These are phyloP conservation scores for Epichloe aotearoae DNA, from an alignment of 2,329 filamentous ascomycete genomes.

Conservation along the genomic window DNA sequence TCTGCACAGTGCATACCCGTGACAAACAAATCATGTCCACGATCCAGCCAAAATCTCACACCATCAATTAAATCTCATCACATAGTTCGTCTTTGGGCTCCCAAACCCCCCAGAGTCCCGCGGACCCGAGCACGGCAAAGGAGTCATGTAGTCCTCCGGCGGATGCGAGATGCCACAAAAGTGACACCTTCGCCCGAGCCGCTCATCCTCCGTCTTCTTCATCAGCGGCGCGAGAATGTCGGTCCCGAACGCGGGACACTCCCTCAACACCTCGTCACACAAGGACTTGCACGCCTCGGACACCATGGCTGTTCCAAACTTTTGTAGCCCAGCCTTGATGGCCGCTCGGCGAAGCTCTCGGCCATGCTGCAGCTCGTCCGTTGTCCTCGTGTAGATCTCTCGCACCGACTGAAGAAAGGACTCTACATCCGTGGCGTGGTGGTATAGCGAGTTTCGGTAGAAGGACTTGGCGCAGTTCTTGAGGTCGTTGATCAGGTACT, in stretches of 20 bases:
- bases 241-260: neutral
- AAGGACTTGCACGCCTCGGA: neutral
- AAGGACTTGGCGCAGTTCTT: neutral
- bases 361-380: neutral
- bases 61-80: neutral
- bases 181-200: neutral
- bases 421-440: neutral
- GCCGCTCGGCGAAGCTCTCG: neutral
- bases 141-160: neutral
- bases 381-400: neutral
- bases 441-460: neutral
- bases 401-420: neutral
- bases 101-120: neutral
- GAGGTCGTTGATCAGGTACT: neutral
- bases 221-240: conserved; percentile 1
- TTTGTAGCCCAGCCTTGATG: neutral
- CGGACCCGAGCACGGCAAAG: neutral
- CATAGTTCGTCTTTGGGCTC: neutral
- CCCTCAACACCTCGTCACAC: neutral
- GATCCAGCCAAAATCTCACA: too few relatives aligned
- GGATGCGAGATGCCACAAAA: neutral
- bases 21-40: too few relatives aligned
- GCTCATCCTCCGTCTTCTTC: neutral
- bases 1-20: too few relatives aligned
- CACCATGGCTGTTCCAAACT: neutral